Percentiles rank a stretch among this genome's conserved stretches.
These are phyloP conservation scores for Penicillium sp. DNA, from an alignment of 2,329 filamentous ascomycete genomes.

Conservation along the genomic window DNA sequence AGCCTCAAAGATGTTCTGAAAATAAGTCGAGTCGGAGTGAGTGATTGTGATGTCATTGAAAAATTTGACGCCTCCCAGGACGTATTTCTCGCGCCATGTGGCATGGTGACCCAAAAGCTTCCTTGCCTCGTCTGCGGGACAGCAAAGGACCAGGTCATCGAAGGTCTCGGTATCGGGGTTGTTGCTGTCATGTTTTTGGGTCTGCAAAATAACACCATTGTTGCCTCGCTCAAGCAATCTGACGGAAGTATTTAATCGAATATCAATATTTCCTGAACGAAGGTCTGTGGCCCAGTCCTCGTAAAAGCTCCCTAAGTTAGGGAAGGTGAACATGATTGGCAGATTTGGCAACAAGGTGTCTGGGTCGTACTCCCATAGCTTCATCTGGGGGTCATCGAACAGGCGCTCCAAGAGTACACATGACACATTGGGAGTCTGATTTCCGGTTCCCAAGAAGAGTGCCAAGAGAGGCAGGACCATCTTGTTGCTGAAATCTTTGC, in stretches of 20 bases:
- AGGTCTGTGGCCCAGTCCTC: constrained; percentile 55
- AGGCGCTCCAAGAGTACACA: constrained; percentile 64
- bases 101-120: constrained; percentile 53
- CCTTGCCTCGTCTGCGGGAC: constrained; percentile 55
- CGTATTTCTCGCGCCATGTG: constrained; percentile 60
- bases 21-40: constrained; percentile 58
- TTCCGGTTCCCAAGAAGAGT: constrained; percentile 71
- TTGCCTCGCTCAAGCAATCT: constrained; percentile 51
- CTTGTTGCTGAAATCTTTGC: constrained; percentile 66
- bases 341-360: constrained; percentile 55
- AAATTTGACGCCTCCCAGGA: constrained; percentile 69
- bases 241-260: constrained; percentile 43
- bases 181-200: constrained; percentile 12
- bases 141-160: constrained; percentile 60
- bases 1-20: constrained; percentile 58
- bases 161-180: constrained; percentile 44
- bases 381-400: constrained; percentile 59
- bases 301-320: constrained; percentile 59
- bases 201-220: constrained; percentile 46
- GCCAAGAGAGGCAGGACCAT: constrained; percentile 71
- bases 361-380: constrained; percentile 59
- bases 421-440: constrained; percentile 70
- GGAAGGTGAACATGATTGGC: constrained; percentile 61
- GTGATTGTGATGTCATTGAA: constrained; percentile 63
- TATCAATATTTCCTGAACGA: constrained; percentile 52